These are phyloP conservation scores for Trichosanthes cucumerina DNA, from an alignment of 306 rosid genomes.

Conservation along the genomic window DNA sequence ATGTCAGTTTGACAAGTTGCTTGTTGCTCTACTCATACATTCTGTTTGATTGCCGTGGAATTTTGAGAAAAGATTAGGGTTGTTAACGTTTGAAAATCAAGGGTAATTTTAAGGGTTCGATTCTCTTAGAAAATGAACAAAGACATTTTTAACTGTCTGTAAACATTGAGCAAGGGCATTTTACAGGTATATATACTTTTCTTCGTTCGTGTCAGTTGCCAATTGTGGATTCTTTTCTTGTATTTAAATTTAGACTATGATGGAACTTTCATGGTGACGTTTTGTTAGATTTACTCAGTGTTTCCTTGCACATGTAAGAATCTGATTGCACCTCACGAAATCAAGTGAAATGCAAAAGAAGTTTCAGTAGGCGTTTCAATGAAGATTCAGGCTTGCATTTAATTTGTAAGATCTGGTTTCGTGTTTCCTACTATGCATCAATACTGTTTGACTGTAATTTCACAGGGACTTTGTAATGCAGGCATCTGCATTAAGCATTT, in stretches of 20 bases:
- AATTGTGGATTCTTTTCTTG: slow-evolving; percentile 9
- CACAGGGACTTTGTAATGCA: not conserved
- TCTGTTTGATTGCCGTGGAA: not conserved
- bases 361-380: slow-evolving; percentile 94
- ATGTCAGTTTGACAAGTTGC: slow-evolving; percentile 19
- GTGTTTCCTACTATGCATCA: slow-evolving; percentile 28
- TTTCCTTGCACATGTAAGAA: slow-evolving; percentile 72
- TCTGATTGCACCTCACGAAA: slow-evolving; percentile 80
- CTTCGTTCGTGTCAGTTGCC: slow-evolving; percentile 29
- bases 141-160: not conserved
- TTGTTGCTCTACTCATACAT: not conserved
- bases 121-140: not conserved
- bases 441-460: slow-evolving; percentile 9
- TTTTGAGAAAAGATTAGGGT: not conserved
- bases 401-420: slow-evolving; percentile 96
- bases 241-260: slow-evolving; percentile 24
- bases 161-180: not conserved
- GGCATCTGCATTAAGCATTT: slow-evolving; percentile 17
- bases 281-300: slow-evolving; percentile 62
- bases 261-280: slow-evolving; percentile 42
- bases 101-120: not conserved
- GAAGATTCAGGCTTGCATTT: slow-evolving; percentile 92
- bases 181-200: not conserved
- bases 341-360: slow-evolving; percentile 82
- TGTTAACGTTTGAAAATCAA: not conserved